Conservation (phyloP, 2,329 filamentous ascomycete genomes). For the Sporothrix pallida region DNA sequence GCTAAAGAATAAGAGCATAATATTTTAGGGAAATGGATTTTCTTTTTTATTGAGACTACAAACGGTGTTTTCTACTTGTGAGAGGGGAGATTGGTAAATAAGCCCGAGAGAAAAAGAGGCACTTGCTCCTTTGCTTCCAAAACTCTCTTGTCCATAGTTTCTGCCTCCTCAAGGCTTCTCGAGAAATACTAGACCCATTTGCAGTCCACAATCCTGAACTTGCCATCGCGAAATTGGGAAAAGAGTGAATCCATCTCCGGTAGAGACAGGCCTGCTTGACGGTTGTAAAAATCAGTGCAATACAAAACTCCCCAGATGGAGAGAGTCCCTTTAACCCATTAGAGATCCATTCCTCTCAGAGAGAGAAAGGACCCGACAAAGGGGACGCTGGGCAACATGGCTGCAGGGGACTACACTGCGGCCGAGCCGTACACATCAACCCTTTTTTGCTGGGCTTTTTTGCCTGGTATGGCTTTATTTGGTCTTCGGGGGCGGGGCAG, state of each 20-base stretch:
- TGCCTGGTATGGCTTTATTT: not conserved
- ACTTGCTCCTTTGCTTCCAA: not conserved
- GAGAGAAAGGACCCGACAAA: too few relatives aligned
- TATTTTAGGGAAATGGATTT: not conserved
- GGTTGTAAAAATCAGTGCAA: too few relatives aligned
- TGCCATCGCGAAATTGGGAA: too few relatives aligned
- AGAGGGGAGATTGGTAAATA: not conserved
- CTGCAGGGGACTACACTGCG: too few relatives aligned
- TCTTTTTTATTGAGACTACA: not conserved
- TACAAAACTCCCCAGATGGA: too few relatives aligned
- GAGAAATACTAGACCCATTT: conserved; percentile 15
- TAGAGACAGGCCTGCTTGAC: too few relatives aligned
- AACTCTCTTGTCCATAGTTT: not conserved
- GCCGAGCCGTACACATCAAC: too few relatives aligned
- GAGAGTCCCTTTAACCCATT: too few relatives aligned
- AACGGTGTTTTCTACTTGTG: not conserved
- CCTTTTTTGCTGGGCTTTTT: not conserved
- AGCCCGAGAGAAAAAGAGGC: not conserved
- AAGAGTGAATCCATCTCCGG: too few relatives aligned
- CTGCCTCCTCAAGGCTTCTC: not conserved
- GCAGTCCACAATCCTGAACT: not conserved
- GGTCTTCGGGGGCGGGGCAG: not conserved
- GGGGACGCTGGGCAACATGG: too few relatives aligned
- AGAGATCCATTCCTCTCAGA: too few relatives aligned
- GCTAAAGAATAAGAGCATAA: not conserved